A percentile compares a stretch with the other conserved stretches of the same genome.
These are phyloP conservation scores for Mesotaenium endlicherianum DNA, from an alignment of 139 green algal genomes.

Conservation along the genomic window DNA sequence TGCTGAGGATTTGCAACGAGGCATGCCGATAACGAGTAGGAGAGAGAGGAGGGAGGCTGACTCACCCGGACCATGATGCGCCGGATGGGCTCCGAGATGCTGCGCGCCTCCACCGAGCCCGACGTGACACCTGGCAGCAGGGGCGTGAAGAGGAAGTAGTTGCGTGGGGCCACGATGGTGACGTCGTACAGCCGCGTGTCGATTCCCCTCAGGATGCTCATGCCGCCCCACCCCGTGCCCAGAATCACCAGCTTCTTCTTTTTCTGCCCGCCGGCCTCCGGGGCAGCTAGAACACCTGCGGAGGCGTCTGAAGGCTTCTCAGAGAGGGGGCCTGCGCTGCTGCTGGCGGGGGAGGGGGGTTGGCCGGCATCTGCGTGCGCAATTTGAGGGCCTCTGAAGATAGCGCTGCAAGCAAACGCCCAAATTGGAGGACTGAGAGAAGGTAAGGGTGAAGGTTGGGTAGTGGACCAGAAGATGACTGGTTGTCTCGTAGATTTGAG, in stretches of 20 bases:
- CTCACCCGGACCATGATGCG: slow-evolving; percentile 7
- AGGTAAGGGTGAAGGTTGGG: no score
- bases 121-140: slow-evolving; percentile 85
- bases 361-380: no score
- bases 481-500: no score
- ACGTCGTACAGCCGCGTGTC: neutral
- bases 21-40: neutral
- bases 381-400: no score
- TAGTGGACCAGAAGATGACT: no score
- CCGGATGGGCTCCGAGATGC: slow-evolving; percentile 88
- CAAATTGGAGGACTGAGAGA: no score
- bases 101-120: slow-evolving; percentile 86
- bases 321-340: no score
- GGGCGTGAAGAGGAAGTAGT: slow-evolving; percentile 97
- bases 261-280: neutral
- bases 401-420: no score
- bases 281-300: no score
- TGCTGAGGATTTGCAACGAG: neutral
- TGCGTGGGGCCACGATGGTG: slow-evolving; percentile 79
- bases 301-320: no score
- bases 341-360: no score
- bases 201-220: slow-evolving; percentile 76
- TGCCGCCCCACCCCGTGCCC: slow-evolving; percentile 83
- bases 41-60: neutral
- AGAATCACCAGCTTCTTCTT: slow-evolving; percentile 74